A percentile compares a stretch with the other conserved stretches of the same genome.
Conservation (phyloP, 352 stramenopile genomes). For the Pythium insidiosum region DNA sequence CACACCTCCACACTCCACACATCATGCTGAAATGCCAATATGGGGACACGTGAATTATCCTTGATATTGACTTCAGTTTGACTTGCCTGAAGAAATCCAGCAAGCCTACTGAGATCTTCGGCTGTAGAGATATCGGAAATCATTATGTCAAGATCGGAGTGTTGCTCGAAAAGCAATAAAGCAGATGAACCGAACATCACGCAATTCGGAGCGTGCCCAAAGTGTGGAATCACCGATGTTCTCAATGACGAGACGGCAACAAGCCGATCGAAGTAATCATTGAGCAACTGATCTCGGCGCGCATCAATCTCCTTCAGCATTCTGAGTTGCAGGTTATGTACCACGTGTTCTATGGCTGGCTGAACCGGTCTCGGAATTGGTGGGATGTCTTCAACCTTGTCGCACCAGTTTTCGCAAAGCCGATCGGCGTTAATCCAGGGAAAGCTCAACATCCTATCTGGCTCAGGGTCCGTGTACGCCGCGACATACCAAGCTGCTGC, state of each 20-base stretch:
- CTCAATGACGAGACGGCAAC: slow-evolving; percentile 36
- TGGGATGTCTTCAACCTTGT: no score
- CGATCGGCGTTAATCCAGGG: slow-evolving; percentile 33
- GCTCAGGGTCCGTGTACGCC: slow-evolving; percentile 33
- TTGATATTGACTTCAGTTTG: slow-evolving; percentile 16
- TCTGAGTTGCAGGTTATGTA: slow-evolving; percentile 32
- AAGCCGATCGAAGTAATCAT: slow-evolving; percentile 57
- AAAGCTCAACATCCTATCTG: slow-evolving; percentile 46
- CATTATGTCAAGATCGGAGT: slow-evolving; percentile 73
- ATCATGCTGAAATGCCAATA: slow-evolving; percentile 55
- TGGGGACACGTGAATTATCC: no score
- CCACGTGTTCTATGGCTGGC: background rate
- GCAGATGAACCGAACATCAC: slow-evolving; percentile 61
- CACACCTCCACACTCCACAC: slow-evolving; percentile 66
- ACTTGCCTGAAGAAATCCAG: slow-evolving; percentile 1
- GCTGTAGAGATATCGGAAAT: slow-evolving; percentile 3
- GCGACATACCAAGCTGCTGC: slow-evolving; percentile 69
- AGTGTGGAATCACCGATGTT: slow-evolving; percentile 23
- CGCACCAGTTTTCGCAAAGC: no score
- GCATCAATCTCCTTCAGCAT: slow-evolving; percentile 45
- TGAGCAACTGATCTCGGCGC: slow-evolving; percentile 39
- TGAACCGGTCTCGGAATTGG: no score
- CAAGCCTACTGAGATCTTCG: slow-evolving; percentile 5
- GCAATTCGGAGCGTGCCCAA: slow-evolving; percentile 23
- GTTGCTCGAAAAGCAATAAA: slow-evolving; percentile 65